These are phyloP conservation scores for Sphaerostilbella broomeana DNA, from an alignment of 2,329 filamentous ascomycete genomes.

Conservation along the genomic window DNA sequence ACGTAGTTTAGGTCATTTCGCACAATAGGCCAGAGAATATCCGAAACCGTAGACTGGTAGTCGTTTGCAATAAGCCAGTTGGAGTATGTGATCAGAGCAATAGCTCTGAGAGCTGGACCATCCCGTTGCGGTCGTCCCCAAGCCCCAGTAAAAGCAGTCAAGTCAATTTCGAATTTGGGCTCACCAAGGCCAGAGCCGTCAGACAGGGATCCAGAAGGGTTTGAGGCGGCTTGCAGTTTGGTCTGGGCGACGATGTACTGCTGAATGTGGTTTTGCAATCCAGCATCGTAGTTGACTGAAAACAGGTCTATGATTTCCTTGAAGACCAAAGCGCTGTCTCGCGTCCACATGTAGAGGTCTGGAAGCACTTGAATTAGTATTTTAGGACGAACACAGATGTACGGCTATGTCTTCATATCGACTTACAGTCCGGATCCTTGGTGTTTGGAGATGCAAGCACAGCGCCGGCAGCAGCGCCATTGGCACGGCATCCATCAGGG, in stretches of 20 bases:
- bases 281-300: slow-evolving; percentile 47
- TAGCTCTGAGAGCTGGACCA: slow-evolving; percentile 70
- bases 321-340: slow-evolving; percentile 65
- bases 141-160: slow-evolving; percentile 54
- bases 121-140: slow-evolving; percentile 78
- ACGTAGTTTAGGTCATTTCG: slow-evolving; percentile 71
- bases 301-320: slow-evolving; percentile 64
- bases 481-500: slow-evolving; percentile 42
- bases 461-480: slow-evolving; percentile 42
- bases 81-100: slow-evolving; percentile 64
- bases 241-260: slow-evolving; percentile 64
- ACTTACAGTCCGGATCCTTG: slow-evolving; percentile 49
- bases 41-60: slow-evolving; percentile 48
- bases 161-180: slow-evolving; percentile 64
- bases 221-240: slow-evolving; percentile 57
- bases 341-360: slow-evolving; percentile 77
- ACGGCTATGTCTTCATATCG: neutral
- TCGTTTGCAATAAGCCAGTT: slow-evolving; percentile 65
- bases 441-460: slow-evolving; percentile 53
- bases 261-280: slow-evolving; percentile 55
- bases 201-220: slow-evolving; percentile 57
- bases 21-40: slow-evolving; percentile 65
- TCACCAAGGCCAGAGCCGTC: slow-evolving; percentile 57
- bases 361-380: neutral
- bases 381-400: too few species aligned